phyloP scores from a whole-genome alignment of 2,329 filamentous ascomycete species.

The Pleoardoris graminearum region DNA sequence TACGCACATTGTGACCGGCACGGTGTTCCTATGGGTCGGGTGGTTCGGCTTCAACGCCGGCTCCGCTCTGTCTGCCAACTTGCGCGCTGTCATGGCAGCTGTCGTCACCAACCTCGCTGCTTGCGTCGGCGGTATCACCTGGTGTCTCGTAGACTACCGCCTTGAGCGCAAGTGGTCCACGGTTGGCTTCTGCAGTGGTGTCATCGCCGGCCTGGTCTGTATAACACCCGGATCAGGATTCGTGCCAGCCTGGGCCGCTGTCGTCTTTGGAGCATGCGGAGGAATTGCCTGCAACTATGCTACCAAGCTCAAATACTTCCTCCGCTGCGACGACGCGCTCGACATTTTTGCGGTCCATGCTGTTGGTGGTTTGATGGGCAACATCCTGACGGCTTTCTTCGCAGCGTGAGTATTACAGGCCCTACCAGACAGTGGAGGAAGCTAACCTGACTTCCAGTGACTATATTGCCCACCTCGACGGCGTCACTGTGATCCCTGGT shows the following conservation, averaged over 20 bases:
- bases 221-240: conserved; percentile 88
- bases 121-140: conserved; percentile 82
- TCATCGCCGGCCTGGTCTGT: conserved; percentile 82
- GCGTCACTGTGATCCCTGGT: conserved; percentile 66
- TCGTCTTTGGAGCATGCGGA: conserved; percentile 76
- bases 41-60: conserved; percentile 97
- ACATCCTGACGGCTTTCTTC: conserved; percentile 70
- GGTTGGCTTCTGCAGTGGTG: conserved; percentile 89
- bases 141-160: conserved; percentile 87
- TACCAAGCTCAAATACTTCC: conserved; percentile 85
- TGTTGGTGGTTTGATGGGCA: conserved; percentile 62
- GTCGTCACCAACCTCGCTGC: conserved; percentile 85
- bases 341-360: conserved; percentile 71
- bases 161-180: conserved; percentile 91
- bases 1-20: conserved; percentile 88
- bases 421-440: not conserved
- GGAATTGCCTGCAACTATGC: conserved; percentile 83
- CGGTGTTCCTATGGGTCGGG: conserved; percentile 91
- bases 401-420: conserved; percentile 60
- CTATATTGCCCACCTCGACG: conserved; percentile 82
- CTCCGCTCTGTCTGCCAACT: conserved; percentile 76
- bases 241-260: conserved; percentile 81
- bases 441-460: conserved; percentile 52
- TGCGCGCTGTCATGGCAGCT: conserved; percentile 84
- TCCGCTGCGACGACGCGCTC: conserved; percentile 80